phyloP scores from a whole-genome alignment of 1,284 basidiomycete genomes.

The Athelia psychrophila region DNA sequence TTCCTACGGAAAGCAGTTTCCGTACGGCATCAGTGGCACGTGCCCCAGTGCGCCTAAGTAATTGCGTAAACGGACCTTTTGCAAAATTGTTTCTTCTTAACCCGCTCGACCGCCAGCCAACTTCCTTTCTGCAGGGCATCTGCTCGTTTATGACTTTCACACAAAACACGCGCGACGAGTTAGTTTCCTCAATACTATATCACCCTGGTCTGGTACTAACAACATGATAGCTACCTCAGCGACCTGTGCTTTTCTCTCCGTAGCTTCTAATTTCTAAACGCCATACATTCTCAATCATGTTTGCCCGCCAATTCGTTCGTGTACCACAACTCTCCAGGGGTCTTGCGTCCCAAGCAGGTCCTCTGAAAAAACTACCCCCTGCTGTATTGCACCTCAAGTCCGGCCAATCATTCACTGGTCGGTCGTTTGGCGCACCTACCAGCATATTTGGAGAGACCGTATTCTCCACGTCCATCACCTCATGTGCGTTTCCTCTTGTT shows the following conservation, averaged over 20 bases:
- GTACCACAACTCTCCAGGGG: slow-evolving; percentile 51
- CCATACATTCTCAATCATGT: slow-evolving; percentile 44
- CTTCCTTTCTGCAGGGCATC: background rate
- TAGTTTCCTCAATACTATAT: slow-evolving; percentile 24
- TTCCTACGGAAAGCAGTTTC: too few relatives aligned
- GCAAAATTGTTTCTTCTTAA: too few relatives aligned
- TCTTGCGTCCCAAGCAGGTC: slow-evolving; percentile 62
- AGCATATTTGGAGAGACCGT: slow-evolving; percentile 97
- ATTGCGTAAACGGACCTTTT: too few relatives aligned
- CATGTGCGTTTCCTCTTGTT: slow-evolving; percentile 56
- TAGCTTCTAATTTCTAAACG: slow-evolving; percentile 37
- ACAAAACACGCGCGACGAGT: slow-evolving; percentile 85
- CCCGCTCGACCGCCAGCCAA: too few relatives aligned
- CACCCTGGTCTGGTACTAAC: slow-evolving; percentile 11
- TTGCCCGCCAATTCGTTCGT: slow-evolving; percentile 50
- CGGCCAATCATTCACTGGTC: slow-evolving; percentile 88
- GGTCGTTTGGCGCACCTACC: slow-evolving; percentile 86
- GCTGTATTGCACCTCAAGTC: slow-evolving; percentile 93
- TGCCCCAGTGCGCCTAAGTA: too few relatives aligned
- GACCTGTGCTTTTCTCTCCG: slow-evolving; percentile 82
- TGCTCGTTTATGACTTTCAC: slow-evolving; percentile 74
- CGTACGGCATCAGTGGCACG: too few relatives aligned
- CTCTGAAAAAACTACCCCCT: slow-evolving; percentile 49
- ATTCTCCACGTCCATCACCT: slow-evolving; percentile 98
- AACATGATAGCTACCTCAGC: slow-evolving; percentile 65